Evolutionary conservation across 2,329 filamentous ascomycete genomes (phyloP), one percentile per base, ranked within the genome.

Genomic region (Talaromyces sp.): DNA sequence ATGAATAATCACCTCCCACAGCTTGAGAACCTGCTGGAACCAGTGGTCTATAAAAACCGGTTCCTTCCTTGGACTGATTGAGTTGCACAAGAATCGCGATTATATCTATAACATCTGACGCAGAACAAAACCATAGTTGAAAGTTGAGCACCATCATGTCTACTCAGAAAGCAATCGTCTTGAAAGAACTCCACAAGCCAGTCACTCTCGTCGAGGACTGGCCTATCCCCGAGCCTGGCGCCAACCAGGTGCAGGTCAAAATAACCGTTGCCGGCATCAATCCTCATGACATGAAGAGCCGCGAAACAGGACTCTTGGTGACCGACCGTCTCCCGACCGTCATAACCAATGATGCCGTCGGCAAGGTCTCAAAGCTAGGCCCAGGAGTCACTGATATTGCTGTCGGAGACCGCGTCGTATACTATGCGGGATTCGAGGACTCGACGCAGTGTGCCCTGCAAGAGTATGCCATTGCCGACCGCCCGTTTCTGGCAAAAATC

Each of bases 211-310:
- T 57, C 10, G 31, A 32, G 12, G 55, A 57, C 55, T 64, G 59
- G 68, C 65, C 69, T 24, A 64, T 75, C 41, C 72, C 70, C 6
- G 61, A 68, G 24, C 73, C 74, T 6, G 67, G 65, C 17, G 58
- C 64, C 26, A 63, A 68, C 53, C 65, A 79, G 62, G 64, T 79
- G 12, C 73, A 72, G 3, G 38, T 80, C 56, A 74, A 72, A 52
- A 68, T 79, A 27, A 71, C 67, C 2, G 68, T 75, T 14, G 70
- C 57, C 19, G 57, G 57, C 5, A 9, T 59, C 32, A 59, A 59
- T 27, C 72, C 71, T 1, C 75, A 79, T 59, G 77, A 80, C 65
- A 64, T 72, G n/a, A 76, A 76, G 58, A 63, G 64, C 14, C 72
- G 75, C 9, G 74, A 77, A 60, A 29, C 12, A 0, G 71, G 72